Evolutionary conservation across 2,329 filamentous ascomycete genomes (phyloP).

Genomic region (Botryotinia narcissicola): DNA sequence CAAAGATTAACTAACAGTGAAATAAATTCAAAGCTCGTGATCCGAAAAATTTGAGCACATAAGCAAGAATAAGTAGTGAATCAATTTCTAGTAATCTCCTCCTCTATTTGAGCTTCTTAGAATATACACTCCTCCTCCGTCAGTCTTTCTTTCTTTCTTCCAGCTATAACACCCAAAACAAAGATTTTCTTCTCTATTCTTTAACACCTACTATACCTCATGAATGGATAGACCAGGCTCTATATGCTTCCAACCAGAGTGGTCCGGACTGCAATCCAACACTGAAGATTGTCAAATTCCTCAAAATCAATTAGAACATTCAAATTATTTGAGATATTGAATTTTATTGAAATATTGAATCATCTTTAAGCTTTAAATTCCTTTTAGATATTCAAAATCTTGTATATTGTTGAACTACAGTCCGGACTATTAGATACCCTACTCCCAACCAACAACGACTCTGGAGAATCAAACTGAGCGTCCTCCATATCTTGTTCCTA

Average conservation of each 20-base stretch:
- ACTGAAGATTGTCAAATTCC: too few relatives aligned
- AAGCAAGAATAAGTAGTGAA: background rate
- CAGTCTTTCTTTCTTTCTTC: background rate
- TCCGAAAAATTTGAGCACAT: background rate
- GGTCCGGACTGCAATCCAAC: too few relatives aligned
- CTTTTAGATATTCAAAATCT: too few relatives aligned
- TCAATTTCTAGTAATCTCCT: background rate
- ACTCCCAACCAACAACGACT: background rate
- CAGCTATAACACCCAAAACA: background rate
- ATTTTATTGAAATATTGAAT: too few relatives aligned
- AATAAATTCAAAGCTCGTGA: background rate
- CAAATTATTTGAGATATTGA: too few relatives aligned
- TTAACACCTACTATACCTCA: accelerated
- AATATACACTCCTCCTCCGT: background rate
- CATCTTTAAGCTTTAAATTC: too few relatives aligned
- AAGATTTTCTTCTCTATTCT: background rate
- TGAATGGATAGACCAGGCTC: background rate
- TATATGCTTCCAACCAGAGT: background rate
- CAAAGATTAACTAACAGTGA: background rate
- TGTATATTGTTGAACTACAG: too few relatives aligned
- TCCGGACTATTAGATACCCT: too few relatives aligned
- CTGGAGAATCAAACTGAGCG: background rate
- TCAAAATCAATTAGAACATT: too few relatives aligned
- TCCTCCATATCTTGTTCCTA: background rate
- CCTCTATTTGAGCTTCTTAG: background rate